phyloP scores from a whole-genome alignment of 805 yeast species.

The Suhomyces prunicola region DNA sequence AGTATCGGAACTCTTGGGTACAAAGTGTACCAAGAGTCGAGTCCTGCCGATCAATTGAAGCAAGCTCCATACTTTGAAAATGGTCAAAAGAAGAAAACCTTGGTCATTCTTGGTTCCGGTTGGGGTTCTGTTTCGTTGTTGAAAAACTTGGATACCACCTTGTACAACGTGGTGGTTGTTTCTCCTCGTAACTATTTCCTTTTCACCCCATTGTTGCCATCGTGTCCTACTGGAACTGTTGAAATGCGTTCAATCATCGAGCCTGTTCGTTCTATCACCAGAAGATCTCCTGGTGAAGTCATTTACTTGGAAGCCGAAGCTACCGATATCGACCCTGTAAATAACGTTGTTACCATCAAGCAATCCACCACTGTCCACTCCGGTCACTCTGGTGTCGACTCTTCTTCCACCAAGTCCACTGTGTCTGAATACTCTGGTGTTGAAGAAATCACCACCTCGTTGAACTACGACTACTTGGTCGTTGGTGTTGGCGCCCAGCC shows the following conservation, averaged over 20 bases:
- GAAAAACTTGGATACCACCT: conserved; percentile 78
- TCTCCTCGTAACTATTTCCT: conserved; percentile 94
- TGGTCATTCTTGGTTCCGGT: conserved; percentile 83
- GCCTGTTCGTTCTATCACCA: conserved; percentile 84
- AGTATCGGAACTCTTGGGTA: conserved; percentile 51
- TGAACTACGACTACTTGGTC: conserved; percentile 77
- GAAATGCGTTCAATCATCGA: conserved; percentile 90
- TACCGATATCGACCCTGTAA: conserved; percentile 70
- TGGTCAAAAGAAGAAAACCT: conserved; percentile 66
- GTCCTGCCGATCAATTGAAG: conserved; percentile 58
- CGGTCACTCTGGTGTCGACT: conserved; percentile 52
- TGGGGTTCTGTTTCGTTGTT: conserved; percentile 91
- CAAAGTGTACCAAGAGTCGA: conserved; percentile 58
- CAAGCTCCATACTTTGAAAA: conserved; percentile 54
- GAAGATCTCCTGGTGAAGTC: conserved; percentile 75
- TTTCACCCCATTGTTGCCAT: conserved; percentile 93
- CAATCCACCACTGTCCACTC: conserved; percentile 56
- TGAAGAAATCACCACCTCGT: conserved; percentile 44
- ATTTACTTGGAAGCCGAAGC: conserved; percentile 89
- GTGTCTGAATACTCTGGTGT: conserved; percentile 39
- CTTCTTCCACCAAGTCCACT: conserved; percentile 40
- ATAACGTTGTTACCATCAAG: conserved; percentile 61
- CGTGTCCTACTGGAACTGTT: conserved; percentile 91
- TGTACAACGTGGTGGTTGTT: conserved; percentile 84
- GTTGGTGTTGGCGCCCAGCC: conserved; percentile 95